phyloP scores from a whole-genome alignment of 208 protist species.

The Sergeia podlipaevii region DNA sequence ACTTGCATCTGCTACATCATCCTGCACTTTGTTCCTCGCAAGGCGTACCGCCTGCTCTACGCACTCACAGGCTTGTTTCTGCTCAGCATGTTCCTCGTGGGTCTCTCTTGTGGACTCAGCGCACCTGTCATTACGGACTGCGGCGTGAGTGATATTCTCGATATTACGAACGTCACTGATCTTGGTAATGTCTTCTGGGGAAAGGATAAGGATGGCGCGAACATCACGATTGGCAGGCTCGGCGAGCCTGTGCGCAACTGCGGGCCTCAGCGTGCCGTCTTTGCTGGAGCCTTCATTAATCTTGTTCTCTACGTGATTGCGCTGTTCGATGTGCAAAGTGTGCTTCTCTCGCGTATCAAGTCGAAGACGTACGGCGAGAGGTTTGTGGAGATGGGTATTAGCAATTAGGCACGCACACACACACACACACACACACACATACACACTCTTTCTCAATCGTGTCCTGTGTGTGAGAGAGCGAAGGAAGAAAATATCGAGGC shows the following conservation, averaged over 20 bases:
- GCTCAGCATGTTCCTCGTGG: slow-evolving; percentile 48
- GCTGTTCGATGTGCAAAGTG: slow-evolving; percentile 80
- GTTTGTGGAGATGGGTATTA: slow-evolving; percentile 84
- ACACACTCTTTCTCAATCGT: neutral
- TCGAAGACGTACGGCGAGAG: slow-evolving; percentile 84
- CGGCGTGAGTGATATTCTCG: slow-evolving; percentile 17
- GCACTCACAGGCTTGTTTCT: slow-evolving; percentile 63
- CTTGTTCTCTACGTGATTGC: slow-evolving; percentile 60
- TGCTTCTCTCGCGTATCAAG: slow-evolving; percentile 65
- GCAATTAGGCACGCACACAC: slow-evolving; percentile 34
- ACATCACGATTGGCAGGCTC: slow-evolving; percentile 30
- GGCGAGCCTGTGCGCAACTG: slow-evolving; percentile 32
- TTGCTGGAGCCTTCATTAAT: slow-evolving; percentile 52
- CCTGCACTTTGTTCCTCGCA: slow-evolving; percentile 76
- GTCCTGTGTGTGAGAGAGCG: neutral
- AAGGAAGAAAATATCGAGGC: slow-evolving; percentile 18
- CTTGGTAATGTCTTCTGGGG: slow-evolving; percentile 12
- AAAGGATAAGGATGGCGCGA: slow-evolving; percentile 23
- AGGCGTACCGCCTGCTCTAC: slow-evolving; percentile 77
- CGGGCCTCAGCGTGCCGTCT: slow-evolving; percentile 37
- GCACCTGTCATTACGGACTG: slow-evolving; percentile 61
- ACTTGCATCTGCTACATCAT: slow-evolving; percentile 55
- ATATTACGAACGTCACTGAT: slow-evolving; percentile 10
- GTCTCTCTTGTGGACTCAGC: slow-evolving; percentile 62
- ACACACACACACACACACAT: neutral